phyloP scores from a whole-genome alignment of 495 filamentous ascomycete species.

The Corynascus novoguineensis region DNA sequence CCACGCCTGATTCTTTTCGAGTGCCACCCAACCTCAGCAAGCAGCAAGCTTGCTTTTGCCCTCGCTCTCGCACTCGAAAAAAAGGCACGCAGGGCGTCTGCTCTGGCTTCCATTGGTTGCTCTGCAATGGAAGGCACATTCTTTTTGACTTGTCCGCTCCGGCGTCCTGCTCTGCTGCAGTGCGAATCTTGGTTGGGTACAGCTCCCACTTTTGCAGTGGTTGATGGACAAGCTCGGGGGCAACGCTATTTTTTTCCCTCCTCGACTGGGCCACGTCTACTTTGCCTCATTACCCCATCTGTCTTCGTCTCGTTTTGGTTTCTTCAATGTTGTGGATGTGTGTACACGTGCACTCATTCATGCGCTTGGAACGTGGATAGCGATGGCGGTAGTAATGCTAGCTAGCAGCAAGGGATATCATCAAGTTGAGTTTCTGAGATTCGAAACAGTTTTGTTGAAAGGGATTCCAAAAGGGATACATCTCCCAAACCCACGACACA shows the following conservation, averaged over 20 bases:
- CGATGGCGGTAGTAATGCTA: neutral
- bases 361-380: neutral
- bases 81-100: too few relatives aligned
- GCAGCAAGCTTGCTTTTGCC: too few relatives aligned
- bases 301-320: neutral
- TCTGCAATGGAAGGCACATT: neutral
- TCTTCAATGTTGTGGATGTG: neutral
- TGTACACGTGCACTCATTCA: too few relatives aligned
- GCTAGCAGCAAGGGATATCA: slow-evolving; percentile 14
- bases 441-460: neutral
- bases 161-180: neutral
- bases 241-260: too few relatives aligned
- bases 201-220: neutral
- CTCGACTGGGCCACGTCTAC: too few relatives aligned
- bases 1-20: too few relatives aligned
- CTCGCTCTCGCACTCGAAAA: too few relatives aligned
- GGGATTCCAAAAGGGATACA: neutral
- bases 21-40: too few relatives aligned
- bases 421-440: slow-evolving; percentile 26
- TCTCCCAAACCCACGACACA: neutral
- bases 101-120: neutral
- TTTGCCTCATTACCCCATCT: too few relatives aligned
- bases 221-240: neutral
- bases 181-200: neutral
- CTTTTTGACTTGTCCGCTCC: neutral